Percentiles rank a stretch among this genome's conserved stretches.
phyloP scores from a whole-genome alignment of 345 rosid genomes.

The Eucalyptus sp. region DNA sequence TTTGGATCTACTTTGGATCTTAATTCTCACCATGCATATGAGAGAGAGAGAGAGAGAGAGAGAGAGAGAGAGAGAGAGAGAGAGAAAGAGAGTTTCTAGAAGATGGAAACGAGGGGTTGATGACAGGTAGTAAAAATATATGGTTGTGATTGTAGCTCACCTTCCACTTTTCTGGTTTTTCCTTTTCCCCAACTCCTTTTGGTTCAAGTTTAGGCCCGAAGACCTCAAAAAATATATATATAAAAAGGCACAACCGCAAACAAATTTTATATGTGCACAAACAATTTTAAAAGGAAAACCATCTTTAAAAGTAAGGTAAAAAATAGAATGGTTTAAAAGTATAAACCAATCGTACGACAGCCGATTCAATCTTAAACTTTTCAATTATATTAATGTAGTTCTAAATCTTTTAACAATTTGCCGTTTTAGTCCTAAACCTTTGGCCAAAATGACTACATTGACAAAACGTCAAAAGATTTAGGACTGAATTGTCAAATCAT shows the following conservation, averaged over 20 bases:
- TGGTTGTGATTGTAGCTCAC: slow-evolving; percentile 15
- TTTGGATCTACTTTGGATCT: background rate
- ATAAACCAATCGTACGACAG: rapidly evolving
- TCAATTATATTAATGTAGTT: too few relatives aligned
- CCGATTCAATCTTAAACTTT: too few relatives aligned
- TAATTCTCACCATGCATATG: background rate
- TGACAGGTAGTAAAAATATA: background rate
- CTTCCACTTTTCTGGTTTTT: slow-evolving; percentile 8
- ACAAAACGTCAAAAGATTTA: too few relatives aligned
- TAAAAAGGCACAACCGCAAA: background rate
- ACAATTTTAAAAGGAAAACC: background rate
- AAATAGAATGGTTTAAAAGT: background rate
- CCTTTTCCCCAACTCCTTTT: background rate
- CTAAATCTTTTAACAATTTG: too few relatives aligned
- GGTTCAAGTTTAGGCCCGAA: background rate
- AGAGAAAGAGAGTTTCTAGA: background rate
- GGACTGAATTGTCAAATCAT: too few relatives aligned
- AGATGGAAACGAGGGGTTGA: background rate
- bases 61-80: background rate
- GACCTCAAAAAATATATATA: background rate
- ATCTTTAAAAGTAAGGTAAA: background rate
- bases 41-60: too few relatives aligned
- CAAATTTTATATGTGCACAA: background rate
- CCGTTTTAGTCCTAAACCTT: rapidly evolving
- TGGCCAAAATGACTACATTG: background rate